These are phyloP conservation scores for Plasmodium knowlesi DNA, from an alignment of 169 alveolate species.

Conservation along the genomic window DNA sequence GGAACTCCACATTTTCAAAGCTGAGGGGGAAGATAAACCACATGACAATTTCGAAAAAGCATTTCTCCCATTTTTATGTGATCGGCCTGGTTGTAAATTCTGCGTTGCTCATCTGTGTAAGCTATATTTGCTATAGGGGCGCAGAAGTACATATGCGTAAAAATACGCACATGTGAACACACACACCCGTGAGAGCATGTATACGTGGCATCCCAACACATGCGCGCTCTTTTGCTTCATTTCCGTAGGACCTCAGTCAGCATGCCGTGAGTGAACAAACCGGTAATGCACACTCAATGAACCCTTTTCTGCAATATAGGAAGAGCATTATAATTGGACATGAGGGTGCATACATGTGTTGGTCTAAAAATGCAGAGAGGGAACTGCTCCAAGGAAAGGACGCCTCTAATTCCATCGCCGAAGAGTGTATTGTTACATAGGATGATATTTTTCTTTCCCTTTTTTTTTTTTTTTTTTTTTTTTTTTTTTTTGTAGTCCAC, in stretches of 20 bases:
- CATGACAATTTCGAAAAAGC: constrained; percentile 75
- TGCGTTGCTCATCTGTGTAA: constrained; percentile 72
- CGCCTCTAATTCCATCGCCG: not conserved
- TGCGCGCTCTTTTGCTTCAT: not conserved
- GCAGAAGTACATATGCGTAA: not conserved
- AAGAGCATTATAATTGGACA: not conserved
- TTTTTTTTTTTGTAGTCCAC: constrained; percentile 6
- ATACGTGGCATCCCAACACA: not conserved
- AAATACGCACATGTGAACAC: not conserved
- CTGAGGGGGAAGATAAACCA: constrained; percentile 22
- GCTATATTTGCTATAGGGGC: not conserved
- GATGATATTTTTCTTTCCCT: not conserved
- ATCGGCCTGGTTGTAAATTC: constrained; percentile 77
- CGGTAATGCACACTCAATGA: constrained; percentile 24
- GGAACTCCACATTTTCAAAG: constrained; percentile 23
- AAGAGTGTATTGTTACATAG: constrained; percentile 10
- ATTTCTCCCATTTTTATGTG: constrained; percentile 79
- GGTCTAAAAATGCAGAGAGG: not conserved
- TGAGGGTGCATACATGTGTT: not conserved
- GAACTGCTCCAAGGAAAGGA: not conserved
- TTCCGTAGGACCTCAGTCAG: constrained; percentile 31
- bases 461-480: constrained; percentile 1
- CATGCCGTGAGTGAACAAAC: not conserved
- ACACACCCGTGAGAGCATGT: not conserved
- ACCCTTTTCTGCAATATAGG: not conserved